These are phyloP conservation scores for Furcasterigmium sp. DNA, from an alignment of 2,329 filamentous ascomycete species.

Conservation along the genomic window DNA sequence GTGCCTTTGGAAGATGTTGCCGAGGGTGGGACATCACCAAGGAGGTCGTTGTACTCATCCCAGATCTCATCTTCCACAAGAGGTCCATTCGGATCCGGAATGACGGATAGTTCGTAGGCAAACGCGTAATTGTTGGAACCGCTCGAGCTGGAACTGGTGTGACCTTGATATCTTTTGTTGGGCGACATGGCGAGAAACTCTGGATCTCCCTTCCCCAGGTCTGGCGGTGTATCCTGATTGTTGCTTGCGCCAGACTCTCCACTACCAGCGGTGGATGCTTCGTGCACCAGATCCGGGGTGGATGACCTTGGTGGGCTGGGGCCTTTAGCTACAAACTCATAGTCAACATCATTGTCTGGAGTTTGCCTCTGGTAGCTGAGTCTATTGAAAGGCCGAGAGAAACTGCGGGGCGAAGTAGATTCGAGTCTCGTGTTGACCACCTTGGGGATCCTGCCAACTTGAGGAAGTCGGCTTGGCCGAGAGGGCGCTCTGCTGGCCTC, in stretches of 20 bases:
- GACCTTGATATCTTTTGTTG: conserved; percentile 65
- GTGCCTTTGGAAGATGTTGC: conserved; percentile 50
- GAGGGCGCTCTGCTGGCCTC: neutral
- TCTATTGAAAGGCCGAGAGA: conserved; percentile 74
- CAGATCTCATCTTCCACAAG: conserved; percentile 82
- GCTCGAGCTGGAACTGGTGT: conserved; percentile 53
- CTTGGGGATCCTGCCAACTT: conserved; percentile 80
- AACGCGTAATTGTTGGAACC: conserved; percentile 60
- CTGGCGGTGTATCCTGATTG: conserved; percentile 20
- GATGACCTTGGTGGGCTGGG: conserved; percentile 36
- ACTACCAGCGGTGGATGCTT: conserved; percentile 28
- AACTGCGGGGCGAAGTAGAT: conserved; percentile 68
- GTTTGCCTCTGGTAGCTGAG: conserved; percentile 39
- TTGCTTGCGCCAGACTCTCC: conserved; percentile 11
- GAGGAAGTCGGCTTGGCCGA: conserved; percentile 63
- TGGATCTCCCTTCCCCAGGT: conserved; percentile 22
- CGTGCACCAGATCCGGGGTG: conserved; percentile 29
- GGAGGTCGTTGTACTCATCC: conserved; percentile 88
- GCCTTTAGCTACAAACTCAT: conserved; percentile 34
- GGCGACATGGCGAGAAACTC: conserved; percentile 74
- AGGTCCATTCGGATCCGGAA: conserved; percentile 56
- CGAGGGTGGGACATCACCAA: conserved; percentile 58
- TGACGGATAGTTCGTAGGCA: conserved; percentile 59
- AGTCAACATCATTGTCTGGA: conserved; percentile 17
- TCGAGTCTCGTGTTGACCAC: conserved; percentile 67